Evolutionary conservation across 306 rosid species (phyloP), one percentile per base, ranked within the genome.

Genomic region (Lithocarpus polystachyus): DNA sequence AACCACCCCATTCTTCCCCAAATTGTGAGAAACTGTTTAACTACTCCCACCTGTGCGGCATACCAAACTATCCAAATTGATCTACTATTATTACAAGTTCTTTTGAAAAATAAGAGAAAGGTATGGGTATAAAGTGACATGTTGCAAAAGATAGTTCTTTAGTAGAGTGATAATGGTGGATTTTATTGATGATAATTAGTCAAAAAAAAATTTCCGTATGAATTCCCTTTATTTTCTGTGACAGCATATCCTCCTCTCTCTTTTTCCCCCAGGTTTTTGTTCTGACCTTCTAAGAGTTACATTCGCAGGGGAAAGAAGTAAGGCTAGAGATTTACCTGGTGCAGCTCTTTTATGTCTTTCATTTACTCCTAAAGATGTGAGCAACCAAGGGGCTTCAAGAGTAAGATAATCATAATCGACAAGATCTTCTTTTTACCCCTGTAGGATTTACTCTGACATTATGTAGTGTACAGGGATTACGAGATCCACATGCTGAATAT

Each of bases 311-410:
- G 87, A 88, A 79, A 84, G 72, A 78, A 83, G 84, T 77, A 80
- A 83, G 57, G 87, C 91, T 28, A 86, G 85, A 74, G 88, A 90
- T 13, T 88, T 91, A 74, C 94, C 99, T 75, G 98, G 96, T 78
- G 99, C 99, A 26, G 91, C 99, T 77, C 83, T 95, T 26, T 80
- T 91, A 35, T 91, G 96, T 73, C 86, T 85, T 80, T 81, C 97
- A 76, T 87, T 91, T 75, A 78, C 94, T 84, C 90, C 92, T 55
- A 92, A 93, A 86, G 78, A 86, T 77, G 84, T 81, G 84, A 87
- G 79, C 81, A 85, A 81, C 70, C 88, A 19, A 65, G 85, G 83
- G 72, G 79, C 82, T 17, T 82, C 86, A 62, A 90, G 83, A 84
- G 98, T 95, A 85, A 82, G 92, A 79, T 75, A 78, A 45, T 77